Evolutionary conservation across 129 eudicot species (phyloP), one percentile per base, ranked within the genome.

Genomic region (Tanacetum coccineum): DNA sequence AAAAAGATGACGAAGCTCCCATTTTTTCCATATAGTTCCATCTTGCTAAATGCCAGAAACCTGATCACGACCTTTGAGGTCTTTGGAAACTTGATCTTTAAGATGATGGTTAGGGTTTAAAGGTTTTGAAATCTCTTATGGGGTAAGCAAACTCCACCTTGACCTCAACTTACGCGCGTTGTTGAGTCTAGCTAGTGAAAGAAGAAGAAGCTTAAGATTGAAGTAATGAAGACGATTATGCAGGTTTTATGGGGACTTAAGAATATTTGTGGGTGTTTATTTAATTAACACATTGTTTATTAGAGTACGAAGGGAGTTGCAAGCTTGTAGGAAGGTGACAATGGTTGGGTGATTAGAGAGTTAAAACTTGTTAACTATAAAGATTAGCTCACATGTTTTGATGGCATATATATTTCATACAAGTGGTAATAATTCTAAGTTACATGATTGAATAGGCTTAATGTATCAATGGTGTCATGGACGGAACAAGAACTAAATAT

Each of bases 1-100:
- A 70, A 45, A 15, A 63, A 45, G 2, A 66, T 66, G 17, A 62
- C 13, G 4, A 62, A 26, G 2, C 69, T 13, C 63, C 47, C 52
- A n/a, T 14, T 13, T 71, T 49, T 61, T 53, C 63, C 57, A 10
- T 44, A 18, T 73, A 32, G 13, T n/a, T 66, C 66, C 78, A 57
- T 74, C 15, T 74, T 59, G 52, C 20, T 40, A 13, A 49, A 21
- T 28, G 25, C 13, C 56, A 26, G 54, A 28, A 9, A 4, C 15
- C 10, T 62, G 39, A 32, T 6, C 8, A 32, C 39, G 39, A 6
- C 50, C 28, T 4, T 9, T 39, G 15, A 18, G 26, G 12, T 15
- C 39, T 5, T 45, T 64, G 20, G 21, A 22, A 22, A 25, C 20
- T 15, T 44, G 55, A 20, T 11, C 63, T 58, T 25, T 15, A 58